phyloP scores from a whole-genome alignment of 306 rosid species.

The Pterocarpus santalinus region DNA sequence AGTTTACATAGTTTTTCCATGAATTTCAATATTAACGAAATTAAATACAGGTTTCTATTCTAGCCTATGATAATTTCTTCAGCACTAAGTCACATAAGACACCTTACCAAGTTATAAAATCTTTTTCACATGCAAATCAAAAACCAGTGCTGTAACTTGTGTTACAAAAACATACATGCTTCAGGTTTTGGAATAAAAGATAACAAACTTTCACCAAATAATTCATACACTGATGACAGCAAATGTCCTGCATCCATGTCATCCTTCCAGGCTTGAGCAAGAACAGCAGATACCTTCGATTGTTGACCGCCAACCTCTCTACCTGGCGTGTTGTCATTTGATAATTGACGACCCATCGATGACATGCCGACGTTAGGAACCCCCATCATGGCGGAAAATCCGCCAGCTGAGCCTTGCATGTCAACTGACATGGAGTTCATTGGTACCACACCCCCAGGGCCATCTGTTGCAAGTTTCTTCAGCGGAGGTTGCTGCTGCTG shows the following conservation, averaged over 20 bases:
- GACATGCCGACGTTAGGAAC: conserved; percentile 48
- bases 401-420: conserved; percentile 68
- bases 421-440: conserved; percentile 86
- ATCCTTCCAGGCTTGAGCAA: conserved; percentile 93
- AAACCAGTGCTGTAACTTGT: conserved; percentile 17
- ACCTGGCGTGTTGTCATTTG: conserved; percentile 55
- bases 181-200: conserved; percentile 74
- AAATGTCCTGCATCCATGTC: conserved; percentile 75
- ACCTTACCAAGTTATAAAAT: conserved; percentile 6
- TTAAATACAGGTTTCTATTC: conserved; percentile 31
- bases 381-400: conserved; percentile 62
- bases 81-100: conserved; percentile 17
- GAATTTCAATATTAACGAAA: neutral
- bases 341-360: conserved; percentile 56
- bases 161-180: conserved; percentile 71
- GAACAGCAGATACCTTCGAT: conserved; percentile 60
- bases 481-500: conserved; percentile 82
- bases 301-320: conserved; percentile 61
- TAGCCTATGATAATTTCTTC: conserved; percentile 14
- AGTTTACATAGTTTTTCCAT: neutral
- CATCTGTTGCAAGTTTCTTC: conserved; percentile 74
- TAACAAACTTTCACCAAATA: conserved; percentile 77
- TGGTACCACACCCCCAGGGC: conserved; percentile 62
- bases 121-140: conserved; percentile 33
- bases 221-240: conserved; percentile 64